phyloP scores from a whole-genome alignment of 2,329 filamentous ascomycete genomes.

The Fusarium sp. region DNA sequence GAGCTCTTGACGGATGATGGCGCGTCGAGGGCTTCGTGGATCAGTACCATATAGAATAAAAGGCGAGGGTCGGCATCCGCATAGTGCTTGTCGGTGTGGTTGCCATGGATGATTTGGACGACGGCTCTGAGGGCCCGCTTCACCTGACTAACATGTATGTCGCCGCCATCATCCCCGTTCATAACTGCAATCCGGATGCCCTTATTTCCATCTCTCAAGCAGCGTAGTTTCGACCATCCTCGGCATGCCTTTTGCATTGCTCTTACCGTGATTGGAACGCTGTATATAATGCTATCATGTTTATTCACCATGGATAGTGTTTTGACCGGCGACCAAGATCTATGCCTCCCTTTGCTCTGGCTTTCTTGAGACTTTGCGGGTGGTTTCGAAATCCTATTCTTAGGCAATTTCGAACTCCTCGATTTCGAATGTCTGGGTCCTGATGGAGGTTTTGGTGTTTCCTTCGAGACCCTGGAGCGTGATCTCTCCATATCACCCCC shows the following conservation, averaged over 20 bases:
- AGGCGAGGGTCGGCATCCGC: conserved; percentile 3
- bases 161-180: neutral
- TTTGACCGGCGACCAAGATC: neutral
- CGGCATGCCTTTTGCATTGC: neutral
- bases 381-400: neutral
- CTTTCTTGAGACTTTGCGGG: neutral
- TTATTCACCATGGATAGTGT: neutral
- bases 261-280: neutral
- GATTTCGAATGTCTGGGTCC: neutral
- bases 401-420: neutral
- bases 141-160: neutral
- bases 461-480: neutral
- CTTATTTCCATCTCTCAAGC: neutral
- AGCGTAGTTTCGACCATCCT: neutral
- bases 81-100: neutral
- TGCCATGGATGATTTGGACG: conserved; percentile 15
- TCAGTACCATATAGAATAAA: conserved; percentile 29
- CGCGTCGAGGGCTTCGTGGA: conserved; percentile 19
- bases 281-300: neutral
- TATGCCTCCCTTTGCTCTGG: neutral
- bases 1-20: neutral
- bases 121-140: conserved; percentile 12
- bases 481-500: neutral
- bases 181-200: neutral
- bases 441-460: neutral